These are phyloP conservation scores for Rhizophagus sp. DNA, from an alignment of 192 early-diverging fungal genomes.

Conservation along the genomic window DNA sequence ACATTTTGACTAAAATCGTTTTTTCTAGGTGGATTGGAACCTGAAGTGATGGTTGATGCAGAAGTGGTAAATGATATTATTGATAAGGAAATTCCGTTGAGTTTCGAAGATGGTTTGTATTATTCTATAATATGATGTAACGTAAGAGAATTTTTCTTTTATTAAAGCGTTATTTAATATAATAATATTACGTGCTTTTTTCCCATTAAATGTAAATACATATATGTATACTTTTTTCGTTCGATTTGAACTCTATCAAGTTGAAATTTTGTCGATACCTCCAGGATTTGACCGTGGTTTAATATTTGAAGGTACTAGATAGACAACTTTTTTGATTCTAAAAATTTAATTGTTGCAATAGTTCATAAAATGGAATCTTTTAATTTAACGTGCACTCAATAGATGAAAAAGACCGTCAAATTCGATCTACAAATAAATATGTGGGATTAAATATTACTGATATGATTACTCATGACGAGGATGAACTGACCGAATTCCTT, in stretches of 20 bases:
- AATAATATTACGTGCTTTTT: not conserved
- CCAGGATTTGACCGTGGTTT: constrained; percentile 76
- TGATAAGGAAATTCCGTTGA: constrained; percentile 26
- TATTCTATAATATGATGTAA: too few relatives aligned
- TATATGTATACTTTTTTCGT: too few relatives aligned
- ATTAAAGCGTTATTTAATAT: too few relatives aligned
- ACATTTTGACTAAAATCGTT: not conserved
- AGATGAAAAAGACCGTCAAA: constrained; percentile 11
- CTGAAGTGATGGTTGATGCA: constrained; percentile 39
- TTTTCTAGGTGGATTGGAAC: constrained; percentile 54
- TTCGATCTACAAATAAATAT: not conserved
- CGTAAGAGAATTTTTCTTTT: too few relatives aligned
- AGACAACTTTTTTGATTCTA: constrained; percentile 16
- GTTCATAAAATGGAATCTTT: too few relatives aligned
- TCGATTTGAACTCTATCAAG: constrained; percentile 28
- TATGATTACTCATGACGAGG: constrained; percentile 39
- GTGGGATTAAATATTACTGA: constrained; percentile 42
- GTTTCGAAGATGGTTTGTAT: constrained; percentile 37
- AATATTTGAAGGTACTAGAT: constrained; percentile 40
- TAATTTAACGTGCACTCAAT: not conserved
- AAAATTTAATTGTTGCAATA: not conserved
- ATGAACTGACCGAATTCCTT: constrained; percentile 33
- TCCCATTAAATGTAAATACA: not conserved
- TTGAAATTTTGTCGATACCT: constrained; percentile 55
- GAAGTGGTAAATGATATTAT: constrained; percentile 33